Conservation (phyloP, 768 basidiomycete species). For the Mycena polygramma region DNA sequence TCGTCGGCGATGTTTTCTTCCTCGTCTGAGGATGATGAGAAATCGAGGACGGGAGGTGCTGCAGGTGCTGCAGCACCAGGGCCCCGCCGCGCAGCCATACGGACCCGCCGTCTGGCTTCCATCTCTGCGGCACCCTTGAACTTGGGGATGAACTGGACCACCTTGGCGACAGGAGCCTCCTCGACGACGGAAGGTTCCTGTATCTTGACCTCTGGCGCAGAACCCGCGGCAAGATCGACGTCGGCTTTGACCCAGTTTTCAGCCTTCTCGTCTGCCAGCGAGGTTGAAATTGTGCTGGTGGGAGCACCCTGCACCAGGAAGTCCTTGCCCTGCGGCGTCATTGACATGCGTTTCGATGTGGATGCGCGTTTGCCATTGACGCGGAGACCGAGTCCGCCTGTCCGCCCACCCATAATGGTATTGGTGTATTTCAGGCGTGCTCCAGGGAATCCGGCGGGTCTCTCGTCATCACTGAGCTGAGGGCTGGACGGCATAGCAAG, state of each 20-base stretch:
- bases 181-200: constrained; percentile 57
- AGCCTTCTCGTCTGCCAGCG: constrained; percentile 41
- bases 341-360: constrained; percentile 63
- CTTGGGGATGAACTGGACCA: constrained; percentile 76
- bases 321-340: constrained; percentile 50
- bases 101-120: constrained; percentile 76
- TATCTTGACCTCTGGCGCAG: constrained; percentile 54
- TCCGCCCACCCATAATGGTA: constrained; percentile 86
- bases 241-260: constrained; percentile 48
- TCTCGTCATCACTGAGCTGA: constrained; percentile 79
- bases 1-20: constrained; percentile 62
- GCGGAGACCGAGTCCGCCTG: constrained; percentile 82
- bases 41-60: constrained; percentile 55
- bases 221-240: constrained; percentile 37
- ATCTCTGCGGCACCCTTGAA: constrained; percentile 91
- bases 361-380: constrained; percentile 75
- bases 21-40: constrained; percentile 71
- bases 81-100: constrained; percentile 75
- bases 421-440: constrained; percentile 84
- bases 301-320: constrained; percentile 41
- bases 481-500: constrained; percentile 79
- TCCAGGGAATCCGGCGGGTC: constrained; percentile 62
- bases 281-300: constrained; percentile 47
- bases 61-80: constrained; percentile 51
- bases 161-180: constrained; percentile 63